A percentile compares a stretch with the other conserved stretches of the same genome.
Conservation (phyloP, 2,329 filamentous ascomycete species). For the Pseudogymnoascus sp. region DNA sequence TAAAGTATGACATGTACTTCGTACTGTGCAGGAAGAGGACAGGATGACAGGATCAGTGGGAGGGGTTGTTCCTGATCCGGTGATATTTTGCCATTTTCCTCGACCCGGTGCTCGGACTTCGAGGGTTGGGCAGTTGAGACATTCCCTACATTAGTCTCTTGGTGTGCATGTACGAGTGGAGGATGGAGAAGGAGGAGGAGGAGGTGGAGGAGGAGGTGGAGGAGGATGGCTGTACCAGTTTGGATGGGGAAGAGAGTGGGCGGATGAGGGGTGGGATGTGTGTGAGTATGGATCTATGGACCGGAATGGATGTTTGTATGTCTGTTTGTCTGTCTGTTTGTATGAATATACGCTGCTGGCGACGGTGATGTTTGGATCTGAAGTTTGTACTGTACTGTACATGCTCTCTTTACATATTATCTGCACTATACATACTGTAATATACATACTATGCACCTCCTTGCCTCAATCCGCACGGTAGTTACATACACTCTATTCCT, state of each 20-base stretch:
- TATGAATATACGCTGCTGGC: background rate
- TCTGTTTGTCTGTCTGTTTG: background rate
- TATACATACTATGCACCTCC: background rate
- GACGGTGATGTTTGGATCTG: background rate
- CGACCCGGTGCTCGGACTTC: constrained; percentile 4
- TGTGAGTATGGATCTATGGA: background rate
- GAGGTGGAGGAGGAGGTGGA: background rate
- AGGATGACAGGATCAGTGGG: background rate
- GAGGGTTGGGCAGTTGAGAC: background rate
- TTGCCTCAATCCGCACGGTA: background rate
- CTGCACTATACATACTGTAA: background rate
- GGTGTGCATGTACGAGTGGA: background rate
- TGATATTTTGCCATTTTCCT: background rate
- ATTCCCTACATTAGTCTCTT: background rate
- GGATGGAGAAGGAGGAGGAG: background rate
- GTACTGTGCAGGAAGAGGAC: background rate
- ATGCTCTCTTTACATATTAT: background rate
- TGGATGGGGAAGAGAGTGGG: background rate
- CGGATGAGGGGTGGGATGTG: background rate
- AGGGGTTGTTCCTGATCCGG: background rate
- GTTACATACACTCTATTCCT: background rate
- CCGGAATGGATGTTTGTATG: background rate
- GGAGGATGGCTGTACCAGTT: background rate
- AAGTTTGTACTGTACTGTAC: no score
- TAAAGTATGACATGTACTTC: constrained; percentile 3